phyloP scores from a whole-genome alignment of 306 rosid species.

The Corylus avellana region DNA sequence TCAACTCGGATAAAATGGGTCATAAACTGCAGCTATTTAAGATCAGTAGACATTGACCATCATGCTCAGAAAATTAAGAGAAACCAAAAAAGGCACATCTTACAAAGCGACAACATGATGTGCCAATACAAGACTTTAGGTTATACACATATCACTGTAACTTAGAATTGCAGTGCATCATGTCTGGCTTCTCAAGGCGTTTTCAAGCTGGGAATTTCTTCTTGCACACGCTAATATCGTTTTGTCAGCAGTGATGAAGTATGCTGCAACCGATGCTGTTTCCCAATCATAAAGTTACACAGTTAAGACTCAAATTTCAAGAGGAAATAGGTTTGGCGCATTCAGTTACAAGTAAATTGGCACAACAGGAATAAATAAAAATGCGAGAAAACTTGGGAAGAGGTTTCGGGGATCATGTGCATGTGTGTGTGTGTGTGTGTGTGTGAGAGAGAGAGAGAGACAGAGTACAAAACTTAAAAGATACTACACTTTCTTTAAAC shows the following conservation, averaged over 20 bases:
- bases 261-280: conserved; percentile 78
- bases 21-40: conserved; percentile 9
- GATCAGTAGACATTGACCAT: conserved; percentile 9
- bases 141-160: background rate
- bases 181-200: conserved; percentile 56
- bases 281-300: conserved; percentile 29
- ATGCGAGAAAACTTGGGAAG: background rate
- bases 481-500: background rate
- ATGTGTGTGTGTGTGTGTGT: background rate
- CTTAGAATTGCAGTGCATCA: conserved; percentile 9
- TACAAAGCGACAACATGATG: conserved; percentile 15
- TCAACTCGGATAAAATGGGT: background rate
- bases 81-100: conserved; percentile 7
- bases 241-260: conserved; percentile 83
- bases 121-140: background rate
- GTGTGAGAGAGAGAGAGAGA: background rate
- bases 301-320: conserved; percentile 10
- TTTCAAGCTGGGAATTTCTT: conserved; percentile 65
- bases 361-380: conserved; percentile 9
- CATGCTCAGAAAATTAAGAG: conserved; percentile 5
- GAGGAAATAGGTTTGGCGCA: background rate
- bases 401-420: background rate
- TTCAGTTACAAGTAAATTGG: background rate
- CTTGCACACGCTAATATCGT: conserved; percentile 88
- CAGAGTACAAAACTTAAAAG: background rate